Conservation (phyloP, 2,329 filamentous ascomycete genomes). For the Fonsecaea monophora region DNA sequence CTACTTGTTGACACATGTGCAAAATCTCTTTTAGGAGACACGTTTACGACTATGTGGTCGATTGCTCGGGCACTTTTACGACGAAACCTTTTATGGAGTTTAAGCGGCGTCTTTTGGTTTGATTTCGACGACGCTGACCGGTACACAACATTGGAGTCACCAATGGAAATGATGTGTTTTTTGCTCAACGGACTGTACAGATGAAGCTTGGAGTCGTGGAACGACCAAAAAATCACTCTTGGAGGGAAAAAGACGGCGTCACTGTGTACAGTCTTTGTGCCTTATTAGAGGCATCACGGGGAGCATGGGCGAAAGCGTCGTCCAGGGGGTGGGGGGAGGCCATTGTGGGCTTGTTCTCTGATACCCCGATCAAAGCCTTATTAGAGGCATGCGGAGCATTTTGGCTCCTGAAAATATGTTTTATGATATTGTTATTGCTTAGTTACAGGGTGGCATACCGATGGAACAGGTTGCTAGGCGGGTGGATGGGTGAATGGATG, state of each 20-base stretch:
- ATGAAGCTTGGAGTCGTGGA: constrained; percentile 24
- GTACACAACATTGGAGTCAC: constrained; percentile 15
- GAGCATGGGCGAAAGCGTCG: constrained; percentile 25
- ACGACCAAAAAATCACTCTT: constrained; percentile 26
- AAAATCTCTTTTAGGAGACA: constrained; percentile 30
- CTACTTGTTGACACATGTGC: constrained; percentile 31
- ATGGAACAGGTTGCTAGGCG: background rate
- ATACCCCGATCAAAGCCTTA: constrained; percentile 37
- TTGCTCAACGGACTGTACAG: constrained; percentile 32
- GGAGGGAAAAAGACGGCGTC: constrained; percentile 25
- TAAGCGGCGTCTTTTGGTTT: constrained; percentile 13
- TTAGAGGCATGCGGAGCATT: constrained; percentile 38
- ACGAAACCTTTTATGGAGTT: constrained; percentile 20
- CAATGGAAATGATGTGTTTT: constrained; percentile 23
- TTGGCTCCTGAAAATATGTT: constrained; percentile 35
- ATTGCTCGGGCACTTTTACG: constrained; percentile 10
- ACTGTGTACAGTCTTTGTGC: constrained; percentile 29
- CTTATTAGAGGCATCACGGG: constrained; percentile 34
- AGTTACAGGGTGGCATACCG: constrained; percentile 6
- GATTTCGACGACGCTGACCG: constrained; percentile 11
- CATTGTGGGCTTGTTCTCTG: constrained; percentile 31
- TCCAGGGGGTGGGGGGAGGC: constrained; percentile 11
- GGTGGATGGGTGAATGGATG: background rate
- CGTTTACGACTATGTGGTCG: constrained; percentile 31
- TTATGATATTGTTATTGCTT: constrained; percentile 34